Evolutionary conservation across 2,329 filamentous ascomycete genomes (phyloP).

Genomic region (Chaetomium sp.): DNA sequence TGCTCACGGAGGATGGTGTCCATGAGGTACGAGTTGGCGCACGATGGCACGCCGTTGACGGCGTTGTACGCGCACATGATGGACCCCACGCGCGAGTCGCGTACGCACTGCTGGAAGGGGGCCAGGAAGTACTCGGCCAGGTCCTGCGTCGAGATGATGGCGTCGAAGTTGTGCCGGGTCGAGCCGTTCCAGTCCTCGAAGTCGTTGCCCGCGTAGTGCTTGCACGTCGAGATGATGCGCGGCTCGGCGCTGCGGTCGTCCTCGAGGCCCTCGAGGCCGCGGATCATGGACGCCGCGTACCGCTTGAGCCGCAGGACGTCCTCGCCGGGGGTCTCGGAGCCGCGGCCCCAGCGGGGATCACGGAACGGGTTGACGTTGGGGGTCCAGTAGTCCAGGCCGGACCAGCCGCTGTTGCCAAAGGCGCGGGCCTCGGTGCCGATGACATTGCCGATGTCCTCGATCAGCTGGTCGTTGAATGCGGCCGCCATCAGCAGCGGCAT

Average conservation of each 20-base stretch:
- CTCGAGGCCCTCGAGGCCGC: conserved; percentile 23
- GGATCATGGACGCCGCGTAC: conserved; percentile 23
- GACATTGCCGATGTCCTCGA: conserved; percentile 48
- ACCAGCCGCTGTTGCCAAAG: conserved; percentile 53
- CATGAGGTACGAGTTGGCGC: conserved; percentile 56
- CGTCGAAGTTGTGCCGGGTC: conserved; percentile 26
- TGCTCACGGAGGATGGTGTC: conserved; percentile 54
- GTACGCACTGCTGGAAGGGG: conserved; percentile 57
- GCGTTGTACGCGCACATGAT: conserved; percentile 59
- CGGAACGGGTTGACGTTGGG: conserved; percentile 62
- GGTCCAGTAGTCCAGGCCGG: conserved; percentile 55
- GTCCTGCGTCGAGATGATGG: conserved; percentile 44
- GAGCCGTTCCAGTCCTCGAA: conserved; percentile 26
- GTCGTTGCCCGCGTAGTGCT: conserved; percentile 55
- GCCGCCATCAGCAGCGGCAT: conserved; percentile 58
- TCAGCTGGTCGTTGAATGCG: conserved; percentile 56
- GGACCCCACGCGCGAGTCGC: conserved; percentile 49
- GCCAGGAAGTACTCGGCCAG: conserved; percentile 62
- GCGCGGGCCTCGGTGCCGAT: conserved; percentile 56
- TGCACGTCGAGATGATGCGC: conserved; percentile 49
- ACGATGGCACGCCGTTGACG: conserved; percentile 56
- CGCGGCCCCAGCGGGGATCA: conserved; percentile 57
- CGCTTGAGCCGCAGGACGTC: conserved; percentile 22
- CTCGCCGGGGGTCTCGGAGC: conserved; percentile 41
- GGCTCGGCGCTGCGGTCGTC: background rate